Evolutionary conservation across 176 grass and related monocot species (phyloP).

Genomic region (barley (Hordeum vulgare)): MorexV3_pseudomolecules_assembly NC_058524.1:127021916-127022415

Average conservation of each 20-base stretch:
- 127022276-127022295: too few species aligned
- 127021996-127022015: background rate
- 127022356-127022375: too few species aligned
- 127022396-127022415: too few species aligned
- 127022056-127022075: too few species aligned
- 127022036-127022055: background rate
- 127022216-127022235: background rate
- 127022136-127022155: background rate
- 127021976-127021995: background rate
- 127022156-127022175: background rate
- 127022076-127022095: background rate
- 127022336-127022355: too few species aligned
- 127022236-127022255: too few species aligned
- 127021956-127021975: background rate
- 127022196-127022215: background rate
- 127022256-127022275: too few species aligned
- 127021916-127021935: background rate
- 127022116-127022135: background rate
- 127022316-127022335: too few species aligned
- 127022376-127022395: too few species aligned
- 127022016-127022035: background rate
- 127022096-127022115: background rate
- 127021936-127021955: background rate
- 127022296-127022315: too few species aligned
- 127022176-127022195: background rate